These are phyloP conservation scores for Geranium brycei DNA, from an alignment of 345 rosid species.

Conservation along the genomic window DNA sequence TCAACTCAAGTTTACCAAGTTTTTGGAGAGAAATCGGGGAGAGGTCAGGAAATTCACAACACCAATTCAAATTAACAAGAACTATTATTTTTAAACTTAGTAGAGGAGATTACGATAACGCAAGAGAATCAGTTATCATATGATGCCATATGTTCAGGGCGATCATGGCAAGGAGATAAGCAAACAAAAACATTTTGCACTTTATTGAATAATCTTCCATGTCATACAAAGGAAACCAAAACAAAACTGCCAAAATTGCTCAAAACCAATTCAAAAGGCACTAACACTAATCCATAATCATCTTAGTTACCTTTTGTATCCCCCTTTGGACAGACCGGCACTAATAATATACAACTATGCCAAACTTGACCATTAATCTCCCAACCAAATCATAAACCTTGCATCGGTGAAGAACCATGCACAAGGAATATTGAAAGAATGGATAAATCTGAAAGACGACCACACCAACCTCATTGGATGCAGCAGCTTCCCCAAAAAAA, in stretches of 20 bases:
- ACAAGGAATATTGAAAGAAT: neutral
- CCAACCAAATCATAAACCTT: conserved; percentile 4
- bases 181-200: neutral
- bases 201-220: neutral
- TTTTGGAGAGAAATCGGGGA: too few relatives aligned
- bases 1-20: too few relatives aligned
- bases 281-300: conserved; percentile 3
- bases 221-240: neutral
- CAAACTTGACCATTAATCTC: conserved; percentile 11
- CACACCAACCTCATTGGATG: neutral
- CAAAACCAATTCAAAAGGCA: conserved; percentile 3
- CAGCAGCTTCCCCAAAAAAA: conserved; percentile 3
- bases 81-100: too few relatives aligned
- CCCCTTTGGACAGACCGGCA: conserved; percentile 3
- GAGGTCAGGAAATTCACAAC: too few relatives aligned
- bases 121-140: too few relatives aligned
- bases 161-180: too few relatives aligned
- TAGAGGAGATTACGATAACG: too few relatives aligned
- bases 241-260: conserved; percentile 10
- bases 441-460: neutral
- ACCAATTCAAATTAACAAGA: too few relatives aligned
- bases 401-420: conserved; percentile 2
- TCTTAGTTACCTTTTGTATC: neutral
- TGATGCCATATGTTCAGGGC: too few relatives aligned
- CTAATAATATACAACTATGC: conserved; percentile 3